Conservation (phyloP, 1,139 yeast species). For the Suhomyces chickasaworum region DNA sequence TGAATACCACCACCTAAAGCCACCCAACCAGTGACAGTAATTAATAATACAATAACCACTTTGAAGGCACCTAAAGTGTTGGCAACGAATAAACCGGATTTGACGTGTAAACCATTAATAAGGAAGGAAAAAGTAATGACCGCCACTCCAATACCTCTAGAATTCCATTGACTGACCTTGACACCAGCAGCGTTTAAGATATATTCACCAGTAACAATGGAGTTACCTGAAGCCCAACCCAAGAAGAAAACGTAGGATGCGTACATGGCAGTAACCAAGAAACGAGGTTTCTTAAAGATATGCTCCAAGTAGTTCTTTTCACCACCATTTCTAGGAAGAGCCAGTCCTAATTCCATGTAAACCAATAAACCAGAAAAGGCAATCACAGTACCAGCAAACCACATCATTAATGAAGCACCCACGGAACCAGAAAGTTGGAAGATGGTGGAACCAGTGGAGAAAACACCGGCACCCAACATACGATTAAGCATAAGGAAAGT, state of each 20-base stretch:
- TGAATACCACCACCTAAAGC: slow-evolving; percentile 73
- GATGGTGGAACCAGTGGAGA: slow-evolving; percentile 82
- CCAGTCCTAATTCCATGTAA: slow-evolving; percentile 83
- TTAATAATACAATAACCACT: slow-evolving; percentile 64
- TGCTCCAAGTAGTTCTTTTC: slow-evolving; percentile 82
- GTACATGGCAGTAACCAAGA: slow-evolving; percentile 72
- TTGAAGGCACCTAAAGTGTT: slow-evolving; percentile 73
- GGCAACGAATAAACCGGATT: slow-evolving; percentile 67
- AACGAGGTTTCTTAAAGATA: slow-evolving; percentile 67
- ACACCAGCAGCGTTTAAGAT: slow-evolving; percentile 69
- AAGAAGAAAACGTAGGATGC: slow-evolving; percentile 74
- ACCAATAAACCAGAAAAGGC: slow-evolving; percentile 75
- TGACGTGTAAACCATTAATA: slow-evolving; percentile 62
- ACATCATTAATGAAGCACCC: slow-evolving; percentile 69
- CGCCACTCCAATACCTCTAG: slow-evolving; percentile 73
- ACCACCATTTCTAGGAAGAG: slow-evolving; percentile 85
- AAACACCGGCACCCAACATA: slow-evolving; percentile 88
- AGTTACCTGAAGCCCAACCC: slow-evolving; percentile 87
- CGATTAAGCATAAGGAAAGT: slow-evolving; percentile 72
- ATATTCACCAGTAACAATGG: slow-evolving; percentile 52
- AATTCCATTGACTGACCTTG: slow-evolving; percentile 71
- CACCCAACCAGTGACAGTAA: slow-evolving; percentile 78
- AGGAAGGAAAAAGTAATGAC: slow-evolving; percentile 73
- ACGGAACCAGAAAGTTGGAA: slow-evolving; percentile 71
- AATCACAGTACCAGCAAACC: slow-evolving; percentile 77